A percentile compares a stretch with the other conserved stretches of the same genome.
Conservation (phyloP, 257 asterid species). For the Nicotiana knightiana region DNA sequence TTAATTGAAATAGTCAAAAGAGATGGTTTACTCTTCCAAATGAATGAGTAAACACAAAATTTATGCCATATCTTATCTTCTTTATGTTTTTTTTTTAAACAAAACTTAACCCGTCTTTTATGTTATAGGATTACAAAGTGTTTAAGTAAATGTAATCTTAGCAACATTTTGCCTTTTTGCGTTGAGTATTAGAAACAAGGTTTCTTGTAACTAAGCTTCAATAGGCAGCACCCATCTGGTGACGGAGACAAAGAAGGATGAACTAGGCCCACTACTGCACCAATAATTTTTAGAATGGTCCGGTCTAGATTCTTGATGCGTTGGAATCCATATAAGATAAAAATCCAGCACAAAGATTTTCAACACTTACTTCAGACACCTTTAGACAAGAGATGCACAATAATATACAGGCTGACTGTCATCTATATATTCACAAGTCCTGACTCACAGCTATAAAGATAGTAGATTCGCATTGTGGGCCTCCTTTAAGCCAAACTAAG, state of each 20-base stretch:
- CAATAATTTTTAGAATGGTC: not conserved
- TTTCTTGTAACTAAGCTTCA: not conserved
- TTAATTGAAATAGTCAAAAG: not conserved
- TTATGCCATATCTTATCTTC: not conserved
- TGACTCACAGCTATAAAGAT: not conserved
- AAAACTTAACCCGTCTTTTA: not conserved
- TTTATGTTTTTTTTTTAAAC: not conserved
- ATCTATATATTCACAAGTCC: not conserved
- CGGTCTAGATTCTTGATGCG: not conserved
- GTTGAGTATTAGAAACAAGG: not conserved
- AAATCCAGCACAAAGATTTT: not conserved
- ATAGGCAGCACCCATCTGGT: not conserved
- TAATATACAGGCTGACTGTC: not conserved
- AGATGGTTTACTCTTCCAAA: not conserved
- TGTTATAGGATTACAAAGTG: not conserved
- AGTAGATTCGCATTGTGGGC: not conserved
- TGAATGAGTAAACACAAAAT: not conserved
- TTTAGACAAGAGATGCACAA: not conserved
- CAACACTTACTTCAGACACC: not conserved
- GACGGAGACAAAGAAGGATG: conserved; percentile 2
- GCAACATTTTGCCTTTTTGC: not conserved
- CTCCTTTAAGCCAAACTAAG: not conserved
- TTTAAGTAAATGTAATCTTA: not conserved
- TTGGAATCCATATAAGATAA: conserved; percentile 9
- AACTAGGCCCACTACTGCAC: not conserved